phyloP scores from a whole-genome alignment of 2,329 filamentous ascomycete species.

The Tolypocladium cylindrosporum region DNA sequence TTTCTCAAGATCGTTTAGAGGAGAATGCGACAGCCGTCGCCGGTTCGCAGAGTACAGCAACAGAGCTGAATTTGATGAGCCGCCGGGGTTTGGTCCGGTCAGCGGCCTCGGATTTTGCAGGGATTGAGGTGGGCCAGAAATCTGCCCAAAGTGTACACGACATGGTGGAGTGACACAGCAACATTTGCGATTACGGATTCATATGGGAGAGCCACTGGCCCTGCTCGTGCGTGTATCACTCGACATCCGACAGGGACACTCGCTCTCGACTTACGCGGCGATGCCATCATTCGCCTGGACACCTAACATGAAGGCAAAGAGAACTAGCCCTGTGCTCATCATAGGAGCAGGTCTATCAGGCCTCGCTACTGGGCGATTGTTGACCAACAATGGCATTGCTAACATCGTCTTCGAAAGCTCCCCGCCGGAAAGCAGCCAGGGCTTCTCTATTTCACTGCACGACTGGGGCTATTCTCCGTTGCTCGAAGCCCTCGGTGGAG shows the following conservation, averaged over 20 bases:
- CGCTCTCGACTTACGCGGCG: no score
- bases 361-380: background rate
- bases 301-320: background rate
- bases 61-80: background rate
- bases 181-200: background rate
- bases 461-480: background rate
- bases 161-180: background rate
- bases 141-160: background rate
- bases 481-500: background rate
- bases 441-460: background rate
- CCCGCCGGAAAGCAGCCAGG: background rate
- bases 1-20: background rate
- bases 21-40: background rate
- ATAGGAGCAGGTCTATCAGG: background rate
- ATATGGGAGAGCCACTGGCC: background rate
- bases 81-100: no score
- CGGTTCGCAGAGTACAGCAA: background rate
- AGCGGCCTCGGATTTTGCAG: background rate
- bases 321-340: background rate
- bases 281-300: no score
- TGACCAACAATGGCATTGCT: background rate
- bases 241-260: no score
- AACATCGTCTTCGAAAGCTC: background rate
- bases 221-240: no score
- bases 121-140: background rate